phyloP scores from a whole-genome alignment of 768 basidiomycete genomes.

The Serendipita sp. region DNA sequence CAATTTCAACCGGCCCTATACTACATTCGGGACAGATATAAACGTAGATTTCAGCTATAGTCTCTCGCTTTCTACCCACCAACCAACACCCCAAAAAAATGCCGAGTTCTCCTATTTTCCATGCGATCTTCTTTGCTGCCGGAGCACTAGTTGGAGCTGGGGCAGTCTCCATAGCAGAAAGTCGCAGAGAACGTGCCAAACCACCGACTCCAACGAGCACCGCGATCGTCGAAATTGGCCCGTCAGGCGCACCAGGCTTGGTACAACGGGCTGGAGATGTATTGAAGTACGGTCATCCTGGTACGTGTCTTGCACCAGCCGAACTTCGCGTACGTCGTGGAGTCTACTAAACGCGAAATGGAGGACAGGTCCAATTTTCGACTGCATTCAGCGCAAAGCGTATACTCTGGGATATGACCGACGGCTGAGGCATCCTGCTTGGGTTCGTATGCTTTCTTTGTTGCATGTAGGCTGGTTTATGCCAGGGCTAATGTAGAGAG shows the following conservation, averaged over 20 bases:
- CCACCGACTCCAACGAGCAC: constrained; percentile 6
- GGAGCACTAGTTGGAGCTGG: constrained; percentile 73
- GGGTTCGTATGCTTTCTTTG: constrained; percentile 37
- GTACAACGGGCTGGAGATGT: constrained; percentile 30
- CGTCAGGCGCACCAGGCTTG: constrained; percentile 28
- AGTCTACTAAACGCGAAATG: constrained; percentile 3
- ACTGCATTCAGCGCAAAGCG: constrained; percentile 61
- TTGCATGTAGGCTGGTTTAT: not conserved
- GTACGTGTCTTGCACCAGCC: constrained; percentile 26
- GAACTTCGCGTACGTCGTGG: not conserved
- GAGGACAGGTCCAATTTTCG: constrained; percentile 62
- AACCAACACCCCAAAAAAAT: constrained; percentile 16
- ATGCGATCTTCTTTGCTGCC: constrained; percentile 63
- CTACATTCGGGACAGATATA: not conserved
- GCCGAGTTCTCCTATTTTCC: constrained; percentile 35
- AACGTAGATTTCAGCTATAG: not conserved
- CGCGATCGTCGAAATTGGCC: constrained; percentile 3
- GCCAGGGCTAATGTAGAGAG: not conserved
- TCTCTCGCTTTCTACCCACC: no score
- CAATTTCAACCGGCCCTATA: not conserved
- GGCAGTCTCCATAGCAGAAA: constrained; percentile 19
- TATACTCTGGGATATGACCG: constrained; percentile 88
- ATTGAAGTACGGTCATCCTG: constrained; percentile 70
- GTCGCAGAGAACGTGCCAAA: constrained; percentile 5
- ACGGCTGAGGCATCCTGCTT: constrained; percentile 76